Evolutionary conservation across 140 eudicot species (phyloP).

Genomic region (Stevia rebaudiana): DNA sequence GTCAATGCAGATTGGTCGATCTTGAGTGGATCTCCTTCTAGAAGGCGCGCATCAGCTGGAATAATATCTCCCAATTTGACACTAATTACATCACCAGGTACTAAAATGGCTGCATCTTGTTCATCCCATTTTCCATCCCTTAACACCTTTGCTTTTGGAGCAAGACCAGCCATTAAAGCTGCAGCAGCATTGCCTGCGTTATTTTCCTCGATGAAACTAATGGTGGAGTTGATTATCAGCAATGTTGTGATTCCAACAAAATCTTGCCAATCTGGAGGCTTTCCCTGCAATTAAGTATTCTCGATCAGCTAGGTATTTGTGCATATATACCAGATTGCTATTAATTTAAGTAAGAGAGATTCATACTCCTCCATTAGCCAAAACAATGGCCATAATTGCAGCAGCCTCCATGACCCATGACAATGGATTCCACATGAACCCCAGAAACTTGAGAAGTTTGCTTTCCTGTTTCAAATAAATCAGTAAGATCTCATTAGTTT

Average conservation of each 20-base stretch:
- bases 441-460: conserved; percentile 62
- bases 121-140: conserved; percentile 87
- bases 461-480: conserved; percentile 46
- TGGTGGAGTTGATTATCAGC: conserved; percentile 81
- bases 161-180: conserved; percentile 96
- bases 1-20: conserved; percentile 91
- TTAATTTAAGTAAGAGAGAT: conserved; percentile 3
- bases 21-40: conserved; percentile 83
- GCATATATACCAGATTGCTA: background rate
- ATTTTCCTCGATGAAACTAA: conserved; percentile 85
- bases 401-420: conserved; percentile 98
- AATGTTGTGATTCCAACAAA: conserved; percentile 67
- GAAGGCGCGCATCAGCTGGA: conserved; percentile 88
- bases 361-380: conserved; percentile 78
- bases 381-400: conserved; percentile 79
- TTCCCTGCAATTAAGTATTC: conserved; percentile 54
- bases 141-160: conserved; percentile 82
- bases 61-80: conserved; percentile 83
- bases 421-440: conserved; percentile 94
- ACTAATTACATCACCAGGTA: conserved; percentile 82
- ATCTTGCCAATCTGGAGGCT: conserved; percentile 97
- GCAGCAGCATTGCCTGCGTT: conserved; percentile 95
- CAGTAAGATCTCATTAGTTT: conserved; percentile 13
- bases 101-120: conserved; percentile 76
- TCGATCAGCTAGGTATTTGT: too few species aligned